Conservation (phyloP, 1,284 basidiomycete genomes). For the Ustilago tritici region DNA sequence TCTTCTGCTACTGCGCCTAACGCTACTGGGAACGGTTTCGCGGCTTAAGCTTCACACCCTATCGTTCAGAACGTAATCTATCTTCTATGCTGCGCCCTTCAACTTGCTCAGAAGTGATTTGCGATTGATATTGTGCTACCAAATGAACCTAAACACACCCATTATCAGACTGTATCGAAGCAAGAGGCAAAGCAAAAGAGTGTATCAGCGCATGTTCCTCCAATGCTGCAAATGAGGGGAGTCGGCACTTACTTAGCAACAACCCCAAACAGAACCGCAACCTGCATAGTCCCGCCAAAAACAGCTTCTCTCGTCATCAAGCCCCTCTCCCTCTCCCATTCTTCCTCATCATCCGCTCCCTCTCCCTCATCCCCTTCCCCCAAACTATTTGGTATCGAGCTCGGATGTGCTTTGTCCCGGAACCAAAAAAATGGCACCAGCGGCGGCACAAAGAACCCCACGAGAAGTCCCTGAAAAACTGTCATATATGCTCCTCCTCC, state of each 20-base stretch:
- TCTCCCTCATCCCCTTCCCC: neutral
- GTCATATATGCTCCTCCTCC: slow-evolving; percentile 18
- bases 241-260: slow-evolving; percentile 34
- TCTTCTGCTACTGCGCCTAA: slow-evolving; percentile 14
- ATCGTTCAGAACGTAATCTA: neutral
- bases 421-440: slow-evolving; percentile 46
- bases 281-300: slow-evolving; percentile 44
- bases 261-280: slow-evolving; percentile 36
- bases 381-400: slow-evolving; percentile 3
- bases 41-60: neutral
- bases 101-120: neutral
- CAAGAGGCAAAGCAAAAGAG: neutral
- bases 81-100: neutral
- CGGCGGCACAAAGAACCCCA: slow-evolving; percentile 41
- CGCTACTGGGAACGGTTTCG: slow-evolving; percentile 2
- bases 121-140: slow-evolving; percentile 17
- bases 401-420: slow-evolving; percentile 27
- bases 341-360: slow-evolving; percentile 25
- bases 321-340: slow-evolving; percentile 16
- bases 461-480: slow-evolving; percentile 39
- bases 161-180: slow-evolving; percentile 21
- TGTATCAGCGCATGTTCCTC: neutral
- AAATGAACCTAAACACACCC: slow-evolving; percentile 42
- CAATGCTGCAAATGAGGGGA: neutral
- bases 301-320: slow-evolving; percentile 17